Conservation (phyloP, 2,329 filamentous ascomycete genomes). For the Alternaria conjuncta region DNA sequence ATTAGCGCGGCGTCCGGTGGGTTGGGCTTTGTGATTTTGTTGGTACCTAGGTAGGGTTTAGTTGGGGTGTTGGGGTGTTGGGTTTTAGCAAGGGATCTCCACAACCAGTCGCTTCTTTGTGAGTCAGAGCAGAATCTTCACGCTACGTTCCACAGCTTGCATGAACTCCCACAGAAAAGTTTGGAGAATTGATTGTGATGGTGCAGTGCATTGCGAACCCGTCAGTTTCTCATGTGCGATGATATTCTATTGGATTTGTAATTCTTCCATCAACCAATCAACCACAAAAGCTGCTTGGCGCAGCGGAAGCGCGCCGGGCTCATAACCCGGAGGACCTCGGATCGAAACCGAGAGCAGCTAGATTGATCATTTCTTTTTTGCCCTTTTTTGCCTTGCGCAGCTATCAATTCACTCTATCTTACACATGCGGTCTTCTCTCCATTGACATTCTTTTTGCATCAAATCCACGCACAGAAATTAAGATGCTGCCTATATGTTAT, state of each 20-base stretch:
- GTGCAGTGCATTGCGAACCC: too few relatives aligned
- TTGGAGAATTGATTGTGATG: too few relatives aligned
- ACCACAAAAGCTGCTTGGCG: constrained; percentile 37
- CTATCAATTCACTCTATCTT: too few relatives aligned
- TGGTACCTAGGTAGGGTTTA: neutral
- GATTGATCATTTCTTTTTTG: constrained; percentile 9
- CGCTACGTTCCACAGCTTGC: neutral
- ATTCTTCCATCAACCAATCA: constrained; percentile 10
- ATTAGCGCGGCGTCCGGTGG: constrained; percentile 2
- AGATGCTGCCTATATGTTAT: neutral
- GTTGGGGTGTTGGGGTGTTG: neutral
- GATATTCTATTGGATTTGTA: neutral
- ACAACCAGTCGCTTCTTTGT: neutral
- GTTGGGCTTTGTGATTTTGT: neutral
- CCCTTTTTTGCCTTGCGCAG: neutral
- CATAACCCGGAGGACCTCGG: constrained; percentile 45
- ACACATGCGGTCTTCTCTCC: too few relatives aligned
- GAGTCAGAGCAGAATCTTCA: neutral
- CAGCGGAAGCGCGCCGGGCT: constrained; percentile 48
- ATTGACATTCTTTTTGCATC: neutral
- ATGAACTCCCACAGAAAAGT: neutral
- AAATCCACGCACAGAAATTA: neutral
- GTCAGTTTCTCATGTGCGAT: too few relatives aligned
- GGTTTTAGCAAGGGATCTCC: neutral
- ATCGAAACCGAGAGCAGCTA: constrained; percentile 37